Conservation (phyloP, 805 yeast species). For the Candida xiaguanensis region DNA sequence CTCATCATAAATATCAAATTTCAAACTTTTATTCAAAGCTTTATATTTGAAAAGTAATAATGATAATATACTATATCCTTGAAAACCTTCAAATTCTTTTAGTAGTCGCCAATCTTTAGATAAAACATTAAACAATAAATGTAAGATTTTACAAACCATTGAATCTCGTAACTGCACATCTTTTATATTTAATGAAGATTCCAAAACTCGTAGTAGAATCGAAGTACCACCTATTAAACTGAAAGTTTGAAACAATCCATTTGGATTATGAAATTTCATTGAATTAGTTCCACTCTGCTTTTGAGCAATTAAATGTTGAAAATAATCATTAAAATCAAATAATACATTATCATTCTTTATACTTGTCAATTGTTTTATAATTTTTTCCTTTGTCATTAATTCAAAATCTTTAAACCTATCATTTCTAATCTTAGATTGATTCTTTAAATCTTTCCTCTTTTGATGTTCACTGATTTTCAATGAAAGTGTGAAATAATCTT, state of each 20-base stretch:
- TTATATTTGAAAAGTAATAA: conserved; percentile 50
- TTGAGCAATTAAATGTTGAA: conserved; percentile 9
- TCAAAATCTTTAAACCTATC: not conserved
- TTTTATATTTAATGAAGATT: conserved; percentile 27
- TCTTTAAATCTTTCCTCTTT: conserved; percentile 6
- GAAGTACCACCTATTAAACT: conserved; percentile 53
- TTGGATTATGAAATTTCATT: conserved; percentile 18
- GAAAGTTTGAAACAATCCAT: conserved; percentile 28
- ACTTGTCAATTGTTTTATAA: conserved; percentile 14
- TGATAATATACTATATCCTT: conserved; percentile 59
- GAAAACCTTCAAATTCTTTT: conserved; percentile 55
- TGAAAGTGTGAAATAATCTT: conserved; percentile 32
- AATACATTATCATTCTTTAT: conserved; percentile 18
- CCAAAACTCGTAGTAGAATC: conserved; percentile 43
- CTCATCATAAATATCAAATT: conserved; percentile 10
- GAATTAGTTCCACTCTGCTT: conserved; percentile 5
- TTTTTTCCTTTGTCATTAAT: conserved; percentile 6
- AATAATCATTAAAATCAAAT: conserved; percentile 17
- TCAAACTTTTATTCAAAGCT: conserved; percentile 14
- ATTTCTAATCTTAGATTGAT: not conserved
- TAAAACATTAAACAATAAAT: conserved; percentile 41
- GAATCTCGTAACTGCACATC: conserved; percentile 15
- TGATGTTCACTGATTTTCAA: conserved; percentile 27
- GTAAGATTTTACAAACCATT: conserved; percentile 30
- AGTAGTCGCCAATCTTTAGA: conserved; percentile 47